Percentiles rank a stretch among this genome's conserved stretches.
phyloP scores from a whole-genome alignment of 2,329 filamentous ascomycete genomes.

The Sordariomycetes sp. region DNA sequence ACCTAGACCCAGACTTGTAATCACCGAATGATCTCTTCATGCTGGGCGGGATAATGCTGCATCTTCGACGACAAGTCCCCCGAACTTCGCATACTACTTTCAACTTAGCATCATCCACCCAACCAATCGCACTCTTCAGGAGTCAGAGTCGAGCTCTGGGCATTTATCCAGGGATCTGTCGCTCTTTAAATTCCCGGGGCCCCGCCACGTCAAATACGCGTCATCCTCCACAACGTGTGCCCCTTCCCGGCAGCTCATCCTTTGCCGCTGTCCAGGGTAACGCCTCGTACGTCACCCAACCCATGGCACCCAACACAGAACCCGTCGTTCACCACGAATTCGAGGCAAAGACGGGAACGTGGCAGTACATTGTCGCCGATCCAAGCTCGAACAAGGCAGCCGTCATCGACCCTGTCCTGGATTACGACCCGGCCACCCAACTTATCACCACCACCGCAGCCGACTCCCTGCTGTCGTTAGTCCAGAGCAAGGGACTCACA shows the following conservation, averaged over 20 bases:
- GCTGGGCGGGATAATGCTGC: too few relatives aligned
- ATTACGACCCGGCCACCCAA: constrained; percentile 33
- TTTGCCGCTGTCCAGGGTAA: neutral
- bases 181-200: neutral
- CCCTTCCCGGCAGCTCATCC: neutral
- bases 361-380: constrained; percentile 51
- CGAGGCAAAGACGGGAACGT: constrained; percentile 34
- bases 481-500: constrained; percentile 32
- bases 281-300: neutral
- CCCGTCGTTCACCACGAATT: constrained; percentile 18
- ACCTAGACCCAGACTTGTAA: too few relatives aligned
- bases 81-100: neutral
- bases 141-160: neutral
- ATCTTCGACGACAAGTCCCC: neutral
- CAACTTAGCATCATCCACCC: neutral
- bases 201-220: neutral
- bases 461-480: constrained; percentile 32
- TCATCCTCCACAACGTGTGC: neutral
- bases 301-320: constrained; percentile 9
- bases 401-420: constrained; percentile 53
- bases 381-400: constrained; percentile 32
- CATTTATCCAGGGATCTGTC: neutral
- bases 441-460: constrained; percentile 38
- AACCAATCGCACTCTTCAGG: neutral
- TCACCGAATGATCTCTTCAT: too few relatives aligned